A percentile compares a stretch with the other conserved stretches of the same genome.
Evolutionary conservation across 306 rosid species (phyloP).

Genomic region (Purshia tridentata): DNA sequence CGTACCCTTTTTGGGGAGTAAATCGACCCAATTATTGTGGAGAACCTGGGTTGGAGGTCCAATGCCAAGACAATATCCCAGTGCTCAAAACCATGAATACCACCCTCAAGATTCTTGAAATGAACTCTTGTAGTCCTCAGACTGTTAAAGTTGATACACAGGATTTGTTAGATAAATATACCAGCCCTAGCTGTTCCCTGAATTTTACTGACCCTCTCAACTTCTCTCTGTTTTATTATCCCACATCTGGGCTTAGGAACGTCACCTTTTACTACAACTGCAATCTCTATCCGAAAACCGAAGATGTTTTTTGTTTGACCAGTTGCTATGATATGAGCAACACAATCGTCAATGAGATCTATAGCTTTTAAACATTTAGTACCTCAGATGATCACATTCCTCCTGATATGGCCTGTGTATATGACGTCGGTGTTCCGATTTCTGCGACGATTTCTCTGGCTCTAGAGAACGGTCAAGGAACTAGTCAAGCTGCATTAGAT

Average conservation of each 20-base stretch:
- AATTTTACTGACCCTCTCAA: background rate
- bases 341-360: no score
- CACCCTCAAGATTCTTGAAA: background rate
- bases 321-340: no score
- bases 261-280: background rate
- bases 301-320: no score
- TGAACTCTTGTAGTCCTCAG: background rate
- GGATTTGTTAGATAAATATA: constrained; percentile 1
- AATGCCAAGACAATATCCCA: background rate
- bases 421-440: no score
- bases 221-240: background rate
- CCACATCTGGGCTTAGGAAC: background rate
- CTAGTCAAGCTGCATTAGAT: no score
- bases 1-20: constrained; percentile 26
- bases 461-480: no score
- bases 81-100: background rate
- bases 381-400: no score
- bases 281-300: no score
- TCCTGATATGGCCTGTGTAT: no score
- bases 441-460: no score
- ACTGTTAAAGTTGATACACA: background rate
- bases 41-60: background rate
- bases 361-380: no score
- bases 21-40: constrained; percentile 18
- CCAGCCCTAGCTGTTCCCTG: no score